Evolutionary conservation across 345 rosid species (phyloP), one percentile per base, ranked within the genome.

Genomic region (Eucalyptus rudis): DNA sequence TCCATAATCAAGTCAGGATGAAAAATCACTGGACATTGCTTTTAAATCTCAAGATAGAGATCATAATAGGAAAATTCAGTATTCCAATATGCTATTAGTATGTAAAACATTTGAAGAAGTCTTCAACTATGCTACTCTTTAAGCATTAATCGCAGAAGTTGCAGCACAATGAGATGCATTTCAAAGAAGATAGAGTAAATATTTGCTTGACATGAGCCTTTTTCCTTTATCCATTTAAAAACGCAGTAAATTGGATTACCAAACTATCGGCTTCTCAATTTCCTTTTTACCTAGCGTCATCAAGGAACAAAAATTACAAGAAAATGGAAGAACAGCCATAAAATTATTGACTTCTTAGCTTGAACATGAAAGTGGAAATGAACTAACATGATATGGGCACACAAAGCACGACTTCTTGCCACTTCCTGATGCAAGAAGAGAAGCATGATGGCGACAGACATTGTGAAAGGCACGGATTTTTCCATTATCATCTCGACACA

Each of bases 391-490:
- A 90, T 96, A 96, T 90, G 98, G 99, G 94, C 99, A 97, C 1
- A 95, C 95, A 88, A 96, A 96, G 91, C 99, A 96, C 66, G 98
- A 93, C 87, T 91, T 96, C 52, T 90, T 92, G 85, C 99, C 99
- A 87, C 90, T 90, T 88, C 98, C 99, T 50, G 93, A 92, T 3
- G 96, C 97, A 90, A 97, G 95, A 91, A 97, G 92, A 85, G 98
- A 95, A 40, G 98, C 99, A 91, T 96, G 99, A 88, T 97, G 99
- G 86, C 99, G 94, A 88, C 99, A 96, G 31, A 96, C 99, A 90
- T 97, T 97, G 89, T 97, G 99, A 90, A 96, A 96, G 87, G 96
- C 99, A 87, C 49, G 92, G 86, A 96, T 59, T 91, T 93, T 92
- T 15, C 98, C 98, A 62, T 90, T 84, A 40, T 93, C 98, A 91